A percentile compares a stretch with the other conserved stretches of the same genome.
These are phyloP conservation scores for Phytophthora idaei DNA, from an alignment of 352 stramenopile genomes.

Conservation along the genomic window DNA sequence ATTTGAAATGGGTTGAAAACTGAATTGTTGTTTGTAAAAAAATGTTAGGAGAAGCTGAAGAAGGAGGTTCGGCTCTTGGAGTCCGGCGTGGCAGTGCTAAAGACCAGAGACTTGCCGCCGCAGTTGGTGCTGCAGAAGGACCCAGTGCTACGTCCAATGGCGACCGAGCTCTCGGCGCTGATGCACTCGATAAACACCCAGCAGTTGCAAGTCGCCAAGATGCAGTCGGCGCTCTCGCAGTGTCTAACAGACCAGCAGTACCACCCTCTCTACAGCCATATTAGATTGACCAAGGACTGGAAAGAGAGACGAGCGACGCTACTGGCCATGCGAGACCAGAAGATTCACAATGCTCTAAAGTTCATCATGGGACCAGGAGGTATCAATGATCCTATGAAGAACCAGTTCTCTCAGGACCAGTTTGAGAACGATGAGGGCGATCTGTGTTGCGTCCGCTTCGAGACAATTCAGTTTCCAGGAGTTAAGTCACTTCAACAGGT, in stretches of 20 bases:
- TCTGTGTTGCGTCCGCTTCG: conserved; percentile 38
- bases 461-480: conserved; percentile 39
- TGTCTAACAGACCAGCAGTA: conserved; percentile 26
- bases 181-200: conserved; percentile 21
- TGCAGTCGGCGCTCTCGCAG: conserved; percentile 28
- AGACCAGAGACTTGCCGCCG: conserved; percentile 14
- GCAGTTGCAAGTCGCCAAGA: conserved; percentile 26
- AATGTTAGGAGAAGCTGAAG: conserved; percentile 16
- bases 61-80: conserved; percentile 27
- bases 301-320: conserved; percentile 23
- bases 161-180: conserved; percentile 10
- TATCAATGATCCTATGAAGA: conserved; percentile 15
- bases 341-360: conserved; percentile 24
- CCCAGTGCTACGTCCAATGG: conserved; percentile 15
- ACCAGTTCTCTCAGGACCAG: conserved; percentile 27
- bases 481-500: conserved; percentile 39
- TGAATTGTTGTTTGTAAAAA: neutral
- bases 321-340: conserved; percentile 18
- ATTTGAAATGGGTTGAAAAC: conserved; percentile 1
- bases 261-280: conserved; percentile 32
- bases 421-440: conserved; percentile 35
- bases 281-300: conserved; percentile 31
- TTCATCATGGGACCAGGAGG: conserved; percentile 27
- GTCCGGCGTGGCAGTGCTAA: conserved; percentile 28
- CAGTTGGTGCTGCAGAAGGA: conserved; percentile 19